Conservation (phyloP, 2,329 filamentous ascomycete species). For the Fusarium veterinarium region DNA sequence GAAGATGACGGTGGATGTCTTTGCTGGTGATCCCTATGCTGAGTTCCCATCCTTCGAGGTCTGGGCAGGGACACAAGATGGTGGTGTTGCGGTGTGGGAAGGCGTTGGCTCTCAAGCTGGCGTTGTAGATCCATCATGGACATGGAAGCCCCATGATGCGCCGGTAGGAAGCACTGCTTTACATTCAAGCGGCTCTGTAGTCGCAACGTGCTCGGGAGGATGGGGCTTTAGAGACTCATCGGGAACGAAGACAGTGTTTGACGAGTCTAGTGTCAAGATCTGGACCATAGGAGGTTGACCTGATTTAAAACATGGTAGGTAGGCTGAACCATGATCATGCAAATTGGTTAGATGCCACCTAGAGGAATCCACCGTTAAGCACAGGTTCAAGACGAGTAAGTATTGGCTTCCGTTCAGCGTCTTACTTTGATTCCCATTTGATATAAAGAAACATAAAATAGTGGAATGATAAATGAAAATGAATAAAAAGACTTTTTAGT, state of each 20-base stretch:
- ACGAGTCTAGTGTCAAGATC: conserved; percentile 42
- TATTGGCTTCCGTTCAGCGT: not conserved
- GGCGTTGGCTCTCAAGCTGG: conserved; percentile 62
- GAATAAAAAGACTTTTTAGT: not conserved
- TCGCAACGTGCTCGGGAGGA: conserved; percentile 67
- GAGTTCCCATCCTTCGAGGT: conserved; percentile 64
- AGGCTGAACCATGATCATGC: not conserved
- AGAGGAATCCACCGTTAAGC: not conserved
- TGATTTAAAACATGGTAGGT: not conserved
- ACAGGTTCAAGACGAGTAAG: not conserved
- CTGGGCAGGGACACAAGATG: conserved; percentile 69
- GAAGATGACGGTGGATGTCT: conserved; percentile 66
- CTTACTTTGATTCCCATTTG: too few relatives aligned
- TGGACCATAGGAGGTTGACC: conserved; percentile 42
- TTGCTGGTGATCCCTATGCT: conserved; percentile 52
- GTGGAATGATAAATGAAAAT: too few relatives aligned
- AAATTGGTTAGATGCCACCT: not conserved
- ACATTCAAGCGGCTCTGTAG: conserved; percentile 66
- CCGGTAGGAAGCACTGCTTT: conserved; percentile 63
- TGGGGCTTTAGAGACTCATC: conserved; percentile 53
- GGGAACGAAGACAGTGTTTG: conserved; percentile 29
- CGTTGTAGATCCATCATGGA: conserved; percentile 58
- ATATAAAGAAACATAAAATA: too few relatives aligned
- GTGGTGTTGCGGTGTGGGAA: conserved; percentile 69
- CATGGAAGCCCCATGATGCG: conserved; percentile 60